phyloP scores from a whole-genome alignment of 495 filamentous ascomycete genomes.

The Pyrenopolyporus hunteri region DNA sequence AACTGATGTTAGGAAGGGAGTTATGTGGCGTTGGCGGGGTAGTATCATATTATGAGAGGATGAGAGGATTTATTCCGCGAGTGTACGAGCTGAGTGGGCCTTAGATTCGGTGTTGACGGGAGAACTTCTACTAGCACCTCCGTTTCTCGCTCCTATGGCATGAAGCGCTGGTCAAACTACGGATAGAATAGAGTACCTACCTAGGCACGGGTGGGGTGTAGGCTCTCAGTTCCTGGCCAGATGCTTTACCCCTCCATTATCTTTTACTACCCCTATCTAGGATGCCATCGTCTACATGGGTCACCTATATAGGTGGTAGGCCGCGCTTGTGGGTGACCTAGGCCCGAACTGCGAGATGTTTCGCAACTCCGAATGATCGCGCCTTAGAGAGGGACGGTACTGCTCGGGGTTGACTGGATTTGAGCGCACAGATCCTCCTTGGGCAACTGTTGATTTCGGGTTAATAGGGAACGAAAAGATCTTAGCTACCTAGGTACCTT shows the following conservation, averaged over 20 bases:
- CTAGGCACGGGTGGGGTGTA: neutral
- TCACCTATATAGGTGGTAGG: no score
- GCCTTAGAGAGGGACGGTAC: no score
- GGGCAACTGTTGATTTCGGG: no score
- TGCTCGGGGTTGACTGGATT: no score
- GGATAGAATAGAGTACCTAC: neutral
- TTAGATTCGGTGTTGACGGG: neutral
- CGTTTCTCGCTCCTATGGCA: neutral
- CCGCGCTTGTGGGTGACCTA: no score
- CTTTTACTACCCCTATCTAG: neutral
- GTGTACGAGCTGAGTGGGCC: neutral
- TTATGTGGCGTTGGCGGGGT: constrained; percentile 7
- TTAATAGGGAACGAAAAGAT: no score
- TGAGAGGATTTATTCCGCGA: neutral
- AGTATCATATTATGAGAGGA: neutral
- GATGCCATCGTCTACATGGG: neutral
- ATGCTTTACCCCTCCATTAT: neutral
- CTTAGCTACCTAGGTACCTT: no score
- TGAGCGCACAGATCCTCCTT: no score
- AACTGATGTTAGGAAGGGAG: neutral
- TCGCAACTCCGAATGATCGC: no score
- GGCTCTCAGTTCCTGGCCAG: neutral
- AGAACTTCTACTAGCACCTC: neutral
- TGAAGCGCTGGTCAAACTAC: neutral
- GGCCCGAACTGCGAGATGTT: no score